Conservation (phyloP, 371 early-diverging fungal genomes). For the Rhizopus microsporus region DNA sequence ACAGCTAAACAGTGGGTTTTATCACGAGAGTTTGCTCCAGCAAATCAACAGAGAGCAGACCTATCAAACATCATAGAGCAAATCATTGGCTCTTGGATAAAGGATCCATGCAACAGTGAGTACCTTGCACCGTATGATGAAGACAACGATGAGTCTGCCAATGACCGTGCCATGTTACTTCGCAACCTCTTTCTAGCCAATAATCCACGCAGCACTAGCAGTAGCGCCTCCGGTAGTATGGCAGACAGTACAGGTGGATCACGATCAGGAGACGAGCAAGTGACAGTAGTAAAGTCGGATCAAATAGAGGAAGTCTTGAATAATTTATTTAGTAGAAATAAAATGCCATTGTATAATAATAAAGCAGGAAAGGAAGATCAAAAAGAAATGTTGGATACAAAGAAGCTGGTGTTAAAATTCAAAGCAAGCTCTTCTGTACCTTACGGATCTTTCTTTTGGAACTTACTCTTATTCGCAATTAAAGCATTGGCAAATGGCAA, state of each 20-base stretch:
- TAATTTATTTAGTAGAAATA: constrained; percentile 16
- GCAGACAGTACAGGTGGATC: constrained; percentile 2
- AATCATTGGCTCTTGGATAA: constrained; percentile 62
- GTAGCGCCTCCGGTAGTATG: background rate
- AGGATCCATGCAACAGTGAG: constrained; percentile 47
- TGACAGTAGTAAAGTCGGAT: constrained; percentile 25
- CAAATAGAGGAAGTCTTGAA: constrained; percentile 30
- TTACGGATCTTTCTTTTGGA: constrained; percentile 70
- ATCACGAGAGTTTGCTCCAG: constrained; percentile 56
- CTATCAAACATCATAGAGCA: constrained; percentile 62
- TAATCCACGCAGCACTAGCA: constrained; percentile 1
- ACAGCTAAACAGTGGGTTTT: constrained; percentile 66
- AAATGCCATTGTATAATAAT: no score
- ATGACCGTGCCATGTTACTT: constrained; percentile 19
- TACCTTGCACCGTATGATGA: constrained; percentile 41
- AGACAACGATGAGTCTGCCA: constrained; percentile 7
- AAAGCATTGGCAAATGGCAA: constrained; percentile 50
- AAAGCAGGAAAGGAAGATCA: background rate
- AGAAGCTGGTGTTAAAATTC: constrained; percentile 48
- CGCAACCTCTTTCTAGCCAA: constrained; percentile 24
- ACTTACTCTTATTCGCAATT: constrained; percentile 56
- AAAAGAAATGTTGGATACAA: constrained; percentile 11
- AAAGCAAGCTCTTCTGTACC: constrained; percentile 63
- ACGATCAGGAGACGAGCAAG: constrained; percentile 4
- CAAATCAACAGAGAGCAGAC: constrained; percentile 56